Evolutionary conservation across 1,139 yeast species (phyloP), one percentile per base, ranked within the genome.

Genomic region (Kodamaea sp.): DNA sequence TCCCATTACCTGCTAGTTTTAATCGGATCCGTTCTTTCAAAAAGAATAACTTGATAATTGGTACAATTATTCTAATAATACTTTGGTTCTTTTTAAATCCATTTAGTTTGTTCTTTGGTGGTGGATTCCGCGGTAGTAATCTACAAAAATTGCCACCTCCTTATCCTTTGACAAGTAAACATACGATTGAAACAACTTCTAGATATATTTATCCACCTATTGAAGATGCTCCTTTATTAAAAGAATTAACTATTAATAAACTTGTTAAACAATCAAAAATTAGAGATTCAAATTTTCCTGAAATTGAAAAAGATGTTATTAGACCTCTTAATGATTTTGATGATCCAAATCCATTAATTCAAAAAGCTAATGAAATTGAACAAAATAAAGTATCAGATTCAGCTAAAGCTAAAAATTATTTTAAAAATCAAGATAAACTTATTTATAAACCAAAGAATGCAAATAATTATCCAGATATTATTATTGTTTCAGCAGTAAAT

Each of bases 401-500:
- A 56, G 53, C 70, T 44, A 53, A 58, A 31, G 83, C 81, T 12
- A 78, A 76, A 44, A 78, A 75, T 48, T 61, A 69, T 31, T 84
- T 84, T 59, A 72, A 79, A 46, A 79, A 78, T 44, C 84, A 79
- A 47, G 89, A 86, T 38, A 81, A 79, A 52, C 62, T 75, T 35
- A 79, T 80, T 7, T 82, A 61, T 55, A 70, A 66, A 39, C 74
- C 75, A 5, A 65, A 62, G 40, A 47, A 47, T 27, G 57, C 62
- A 8, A 55, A 61, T n/a, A 60, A 62, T 34, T 71, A 75, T 29
- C 95, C 95, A 3, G 80, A 80, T 41, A 73, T 85, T 27, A 79
- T 90, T 25, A 57, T 90, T 30, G 96, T 90, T n/a, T 81, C 95
- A 1, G 81, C 84, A 3, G 65, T 90, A 28, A 95, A 89, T 62